These are phyloP conservation scores for Pythium volutum DNA, from an alignment of 352 stramenopile genomes.

Conservation along the genomic window DNA sequence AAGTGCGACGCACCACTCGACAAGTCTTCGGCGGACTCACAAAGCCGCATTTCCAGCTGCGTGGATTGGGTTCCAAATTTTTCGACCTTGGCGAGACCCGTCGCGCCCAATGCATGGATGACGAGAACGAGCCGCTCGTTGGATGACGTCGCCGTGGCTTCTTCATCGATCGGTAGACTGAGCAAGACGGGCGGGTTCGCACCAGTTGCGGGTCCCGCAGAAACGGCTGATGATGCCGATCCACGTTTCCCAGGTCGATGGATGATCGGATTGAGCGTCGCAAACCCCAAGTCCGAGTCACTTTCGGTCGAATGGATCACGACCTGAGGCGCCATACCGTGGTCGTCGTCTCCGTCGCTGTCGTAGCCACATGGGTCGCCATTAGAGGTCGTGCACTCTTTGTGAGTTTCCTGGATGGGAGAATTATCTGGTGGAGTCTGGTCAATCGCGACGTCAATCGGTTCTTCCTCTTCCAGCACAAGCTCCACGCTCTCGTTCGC, in stretches of 20 bases:
- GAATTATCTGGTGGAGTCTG: background rate
- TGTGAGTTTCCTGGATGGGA: background rate
- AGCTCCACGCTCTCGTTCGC: slow-evolving; percentile 19
- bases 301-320: slow-evolving; percentile 75
- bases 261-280: slow-evolving; percentile 67
- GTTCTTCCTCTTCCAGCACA: slow-evolving; percentile 41
- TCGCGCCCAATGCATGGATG: slow-evolving; percentile 60
- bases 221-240: slow-evolving; percentile 21
- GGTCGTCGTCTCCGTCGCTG: slow-evolving; percentile 24
- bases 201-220: background rate
- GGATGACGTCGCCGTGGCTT: slow-evolving; percentile 8
- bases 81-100: slow-evolving; percentile 57
- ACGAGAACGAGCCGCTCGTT: slow-evolving; percentile 36
- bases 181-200: slow-evolving; percentile 31
- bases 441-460: slow-evolving; percentile 51
- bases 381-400: too few species aligned
- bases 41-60: slow-evolving; percentile 55
- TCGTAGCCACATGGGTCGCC: background rate
- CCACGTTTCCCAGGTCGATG: slow-evolving; percentile 21
- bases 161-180: slow-evolving; percentile 39
- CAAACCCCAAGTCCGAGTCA: slow-evolving; percentile 56
- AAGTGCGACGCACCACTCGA: slow-evolving; percentile 19
- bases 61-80: slow-evolving; percentile 81
- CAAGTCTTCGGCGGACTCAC: slow-evolving; percentile 10
- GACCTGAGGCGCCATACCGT: slow-evolving; percentile 42